Conservation (phyloP, 177 flowering plant genomes). For the Vitis hybrid region DNA sequence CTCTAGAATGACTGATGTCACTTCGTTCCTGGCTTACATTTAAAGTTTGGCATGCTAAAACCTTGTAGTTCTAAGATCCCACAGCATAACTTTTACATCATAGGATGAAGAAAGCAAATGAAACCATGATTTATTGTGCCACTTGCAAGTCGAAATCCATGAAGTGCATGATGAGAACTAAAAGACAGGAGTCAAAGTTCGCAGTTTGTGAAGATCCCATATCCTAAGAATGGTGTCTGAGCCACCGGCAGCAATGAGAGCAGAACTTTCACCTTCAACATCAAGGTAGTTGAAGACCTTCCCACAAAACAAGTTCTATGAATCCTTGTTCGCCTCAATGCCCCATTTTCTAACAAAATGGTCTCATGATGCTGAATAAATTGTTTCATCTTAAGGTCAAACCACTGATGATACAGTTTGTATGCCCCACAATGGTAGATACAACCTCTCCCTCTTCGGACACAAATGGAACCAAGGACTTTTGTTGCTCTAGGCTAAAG, state of each 20-base stretch:
- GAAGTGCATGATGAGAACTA: constrained; percentile 80
- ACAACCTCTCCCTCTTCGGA: constrained; percentile 57
- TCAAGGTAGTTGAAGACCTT: constrained; percentile 78
- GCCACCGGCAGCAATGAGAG: constrained; percentile 85
- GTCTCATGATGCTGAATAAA: constrained; percentile 84
- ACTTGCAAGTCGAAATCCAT: constrained; percentile 93
- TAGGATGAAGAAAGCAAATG: constrained; percentile 83
- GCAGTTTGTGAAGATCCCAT: constrained; percentile 99
- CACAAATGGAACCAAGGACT: too few species aligned
- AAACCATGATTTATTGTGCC: constrained; percentile 73
- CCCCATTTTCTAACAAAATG: constrained; percentile 87
- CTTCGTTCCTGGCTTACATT: too few species aligned
- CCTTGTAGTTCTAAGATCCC: constrained; percentile 85
- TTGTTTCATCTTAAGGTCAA: constrained; percentile 64
- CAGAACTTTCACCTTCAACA: constrained; percentile 85
- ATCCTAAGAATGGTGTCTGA: constrained; percentile 79
- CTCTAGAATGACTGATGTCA: too few species aligned
- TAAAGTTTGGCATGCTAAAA: too few species aligned
- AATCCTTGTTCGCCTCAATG: constrained; percentile 73
- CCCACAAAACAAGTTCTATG: constrained; percentile 63
- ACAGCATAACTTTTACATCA: constrained; percentile 92
- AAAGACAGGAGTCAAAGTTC: constrained; percentile 73
- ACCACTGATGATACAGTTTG: constrained; percentile 80
- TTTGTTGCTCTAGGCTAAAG: too few species aligned
- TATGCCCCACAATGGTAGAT: constrained; percentile 81